A percentile compares a stretch with the other conserved stretches of the same genome.
phyloP scores from a whole-genome alignment of 169 alveolate genomes.

The Eimeria brunetti region DNA sequence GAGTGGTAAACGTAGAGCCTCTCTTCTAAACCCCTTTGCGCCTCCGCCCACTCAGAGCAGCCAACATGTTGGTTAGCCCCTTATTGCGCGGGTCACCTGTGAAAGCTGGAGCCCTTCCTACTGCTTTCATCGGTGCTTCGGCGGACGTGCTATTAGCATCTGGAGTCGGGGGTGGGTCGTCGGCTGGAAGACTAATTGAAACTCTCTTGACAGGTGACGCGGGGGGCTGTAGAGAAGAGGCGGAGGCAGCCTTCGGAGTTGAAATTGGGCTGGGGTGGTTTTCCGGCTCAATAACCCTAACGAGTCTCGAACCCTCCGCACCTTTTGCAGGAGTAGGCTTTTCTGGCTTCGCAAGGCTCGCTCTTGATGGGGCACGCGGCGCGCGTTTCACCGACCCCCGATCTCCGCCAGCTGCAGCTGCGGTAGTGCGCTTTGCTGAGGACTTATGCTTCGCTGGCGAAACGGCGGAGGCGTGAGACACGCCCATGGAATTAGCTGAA shows the following conservation, averaged over 20 bases:
- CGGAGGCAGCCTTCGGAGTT: not conserved
- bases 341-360: constrained; percentile 19
- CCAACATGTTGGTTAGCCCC: constrained; percentile 80
- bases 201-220: not conserved
- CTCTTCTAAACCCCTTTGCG: constrained; percentile 5
- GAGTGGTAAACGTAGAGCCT: not conserved
- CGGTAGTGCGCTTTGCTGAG: not conserved
- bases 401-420: constrained; percentile 21
- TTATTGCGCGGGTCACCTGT: constrained; percentile 82
- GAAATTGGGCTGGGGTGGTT: constrained; percentile 7
- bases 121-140: constrained; percentile 27
- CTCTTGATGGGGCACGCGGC: constrained; percentile 53
- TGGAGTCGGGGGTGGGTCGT: not conserved
- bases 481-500: constrained; percentile 1
- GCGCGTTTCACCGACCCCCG: constrained; percentile 11
- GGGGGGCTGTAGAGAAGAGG: not conserved
- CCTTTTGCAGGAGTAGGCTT: constrained; percentile 62
- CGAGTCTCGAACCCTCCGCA: constrained; percentile 75
- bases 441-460: constrained; percentile 35
- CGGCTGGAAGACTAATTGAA: not conserved
- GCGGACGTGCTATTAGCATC: not conserved
- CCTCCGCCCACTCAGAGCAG: constrained; percentile 71
- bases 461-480: constrained; percentile 6
- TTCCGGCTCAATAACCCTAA: constrained; percentile 16
- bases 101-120: constrained; percentile 82